Evolutionary conservation across 129 eudicot genomes (phyloP).

Genomic region (Helichrysum umbraculigerum): DNA sequence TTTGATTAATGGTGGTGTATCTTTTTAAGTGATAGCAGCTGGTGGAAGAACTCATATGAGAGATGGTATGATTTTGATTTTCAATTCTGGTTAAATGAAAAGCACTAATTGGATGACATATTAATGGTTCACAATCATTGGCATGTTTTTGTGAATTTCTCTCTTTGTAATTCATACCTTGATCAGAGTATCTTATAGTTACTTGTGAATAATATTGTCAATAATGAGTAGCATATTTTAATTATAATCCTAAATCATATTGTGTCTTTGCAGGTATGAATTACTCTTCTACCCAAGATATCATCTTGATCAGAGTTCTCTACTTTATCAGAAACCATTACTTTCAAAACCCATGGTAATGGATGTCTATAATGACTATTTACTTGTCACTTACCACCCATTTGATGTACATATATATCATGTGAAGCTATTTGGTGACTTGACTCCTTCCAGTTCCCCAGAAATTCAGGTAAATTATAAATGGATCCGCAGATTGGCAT

Average conservation of each 20-base stretch:
- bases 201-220: conserved; percentile 11
- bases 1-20: conserved; percentile 54
- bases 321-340: conserved; percentile 76
- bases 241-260: background rate
- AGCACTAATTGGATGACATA: background rate
- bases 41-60: conserved; percentile 66
- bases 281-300: conserved; percentile 95
- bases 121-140: background rate
- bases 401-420: conserved; percentile 92
- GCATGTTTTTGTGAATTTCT: background rate
- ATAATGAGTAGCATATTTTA: conserved; percentile 9
- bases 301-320: conserved; percentile 95
- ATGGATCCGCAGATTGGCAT: conserved; percentile 4
- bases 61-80: conserved; percentile 52
- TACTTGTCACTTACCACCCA: conserved; percentile 93
- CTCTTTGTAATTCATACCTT: conserved; percentile 35
- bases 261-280: conserved; percentile 71
- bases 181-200: conserved; percentile 14
- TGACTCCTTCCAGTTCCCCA: conserved; percentile 81
- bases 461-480: conserved; percentile 73
- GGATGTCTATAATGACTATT: conserved; percentile 92
- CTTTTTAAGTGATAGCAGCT: conserved; percentile 45
- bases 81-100: background rate
- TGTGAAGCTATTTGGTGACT: conserved; percentile 77
- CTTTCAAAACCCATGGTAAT: conserved; percentile 88